Evolutionary conservation across 257 asterid species (phyloP).

Genomic region (Hygrophila difformis): DNA sequence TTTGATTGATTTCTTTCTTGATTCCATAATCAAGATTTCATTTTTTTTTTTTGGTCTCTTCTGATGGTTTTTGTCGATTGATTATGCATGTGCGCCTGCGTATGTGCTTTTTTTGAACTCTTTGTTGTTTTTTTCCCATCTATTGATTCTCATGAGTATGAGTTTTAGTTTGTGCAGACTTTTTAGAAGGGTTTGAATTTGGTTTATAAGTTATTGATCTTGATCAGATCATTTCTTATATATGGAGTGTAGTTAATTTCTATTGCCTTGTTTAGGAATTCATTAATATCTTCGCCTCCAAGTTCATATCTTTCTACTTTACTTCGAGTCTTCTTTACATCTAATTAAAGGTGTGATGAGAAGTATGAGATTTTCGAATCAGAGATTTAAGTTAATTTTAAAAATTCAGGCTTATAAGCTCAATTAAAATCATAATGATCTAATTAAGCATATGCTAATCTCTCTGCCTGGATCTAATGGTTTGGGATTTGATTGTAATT

Average conservation of each 20-base stretch:
- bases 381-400: too few relatives aligned
- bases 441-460: background rate
- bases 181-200: too few relatives aligned
- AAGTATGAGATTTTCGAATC: slow-evolving; percentile 18
- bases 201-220: too few relatives aligned
- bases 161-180: too few relatives aligned
- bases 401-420: too few relatives aligned
- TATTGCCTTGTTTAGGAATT: too few relatives aligned
- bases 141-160: too few relatives aligned
- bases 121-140: background rate
- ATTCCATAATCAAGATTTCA: background rate
- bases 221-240: too few relatives aligned
- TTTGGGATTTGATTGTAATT: background rate
- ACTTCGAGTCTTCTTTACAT: slow-evolving; percentile 15
- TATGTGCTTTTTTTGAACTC: background rate
- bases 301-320: slow-evolving; percentile 7
- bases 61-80: too few relatives aligned
- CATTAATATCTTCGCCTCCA: background rate
- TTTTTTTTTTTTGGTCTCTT: too few relatives aligned
- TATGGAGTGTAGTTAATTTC: too few relatives aligned
- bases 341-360: slow-evolving; percentile 18
- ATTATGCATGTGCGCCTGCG: background rate
- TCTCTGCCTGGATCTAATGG: slow-evolving; percentile 2
- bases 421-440: too few relatives aligned
- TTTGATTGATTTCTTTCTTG: background rate